Evolutionary conservation across 108 stramenopile species (phyloP).

Genomic region (Seminavis robusta): DNA sequence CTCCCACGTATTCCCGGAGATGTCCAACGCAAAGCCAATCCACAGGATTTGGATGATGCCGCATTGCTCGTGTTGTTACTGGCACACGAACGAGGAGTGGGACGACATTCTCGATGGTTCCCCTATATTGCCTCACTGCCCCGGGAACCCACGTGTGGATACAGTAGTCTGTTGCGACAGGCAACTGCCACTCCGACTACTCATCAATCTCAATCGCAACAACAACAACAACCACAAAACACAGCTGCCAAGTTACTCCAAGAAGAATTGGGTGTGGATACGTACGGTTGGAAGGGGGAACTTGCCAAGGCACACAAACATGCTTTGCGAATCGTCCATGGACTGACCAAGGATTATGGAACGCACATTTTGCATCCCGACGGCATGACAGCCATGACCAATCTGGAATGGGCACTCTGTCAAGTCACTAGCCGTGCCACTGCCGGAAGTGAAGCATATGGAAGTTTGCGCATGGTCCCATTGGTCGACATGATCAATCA

Average conservation of each 20-base stretch:
- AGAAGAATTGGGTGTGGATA: constrained; percentile 69
- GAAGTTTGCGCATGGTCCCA: constrained; percentile 66
- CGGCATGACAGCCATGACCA: constrained; percentile 21
- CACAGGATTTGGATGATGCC: constrained; percentile 72
- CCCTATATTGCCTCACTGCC: constrained; percentile 85
- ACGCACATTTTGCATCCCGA: constrained; percentile 36
- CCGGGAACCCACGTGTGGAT: constrained; percentile 69
- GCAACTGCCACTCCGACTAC: too few species aligned
- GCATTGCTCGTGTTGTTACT: constrained; percentile 57
- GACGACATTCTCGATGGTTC: constrained; percentile 51
- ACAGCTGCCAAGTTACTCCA: too few species aligned
- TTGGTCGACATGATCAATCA: constrained; percentile 83
- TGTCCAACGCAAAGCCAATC: constrained; percentile 24
- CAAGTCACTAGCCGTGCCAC: constrained; percentile 76
- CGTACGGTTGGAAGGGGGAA: constrained; percentile 73
- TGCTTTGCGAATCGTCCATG: constrained; percentile 46
- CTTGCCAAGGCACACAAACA: constrained; percentile 57
- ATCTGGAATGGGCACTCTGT: constrained; percentile 78
- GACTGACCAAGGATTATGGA: constrained; percentile 38
- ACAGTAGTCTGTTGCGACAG: constrained; percentile 44
- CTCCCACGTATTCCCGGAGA: constrained; percentile 46
- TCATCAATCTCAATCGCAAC: too few species aligned
- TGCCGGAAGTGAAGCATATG: constrained; percentile 55
- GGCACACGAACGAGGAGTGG: constrained; percentile 71
- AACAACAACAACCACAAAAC: too few species aligned